Evolutionary conservation across 805 yeast species (phyloP).

Genomic region (Wickerhamiella domercqiae): DNA sequence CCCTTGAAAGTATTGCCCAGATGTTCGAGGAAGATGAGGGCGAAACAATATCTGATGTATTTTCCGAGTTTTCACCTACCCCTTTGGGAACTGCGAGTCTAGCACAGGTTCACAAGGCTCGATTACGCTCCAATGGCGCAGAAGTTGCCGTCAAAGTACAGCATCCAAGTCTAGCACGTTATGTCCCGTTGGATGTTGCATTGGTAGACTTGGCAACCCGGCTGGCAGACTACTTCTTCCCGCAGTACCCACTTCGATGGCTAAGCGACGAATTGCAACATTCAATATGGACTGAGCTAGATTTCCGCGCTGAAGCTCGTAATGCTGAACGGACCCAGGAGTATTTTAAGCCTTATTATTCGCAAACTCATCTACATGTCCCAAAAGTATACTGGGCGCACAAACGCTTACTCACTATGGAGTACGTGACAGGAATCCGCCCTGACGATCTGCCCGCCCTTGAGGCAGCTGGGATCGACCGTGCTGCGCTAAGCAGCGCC

Average conservation of each 20-base stretch:
- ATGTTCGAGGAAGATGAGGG: constrained; percentile 63
- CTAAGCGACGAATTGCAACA: constrained; percentile 81
- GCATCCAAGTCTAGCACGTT: constrained; percentile 74
- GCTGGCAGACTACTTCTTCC: constrained; percentile 63
- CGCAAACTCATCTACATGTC: constrained; percentile 59
- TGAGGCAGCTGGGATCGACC: constrained; percentile 45
- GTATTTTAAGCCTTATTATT: constrained; percentile 43
- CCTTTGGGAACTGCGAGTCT: constrained; percentile 94
- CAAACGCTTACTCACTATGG: constrained; percentile 72
- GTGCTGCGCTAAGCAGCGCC: constrained; percentile 70
- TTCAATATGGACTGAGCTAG: constrained; percentile 80
- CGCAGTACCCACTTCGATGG: constrained; percentile 90
- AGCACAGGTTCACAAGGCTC: constrained; percentile 88
- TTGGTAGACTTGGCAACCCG: constrained; percentile 64
- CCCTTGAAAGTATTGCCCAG: constrained; percentile 47
- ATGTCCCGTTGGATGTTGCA: constrained; percentile 78
- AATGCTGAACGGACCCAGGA: constrained; percentile 59
- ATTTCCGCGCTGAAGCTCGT: constrained; percentile 72
- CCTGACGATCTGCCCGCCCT: constrained; percentile 61
- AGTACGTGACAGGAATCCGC: constrained; percentile 65
- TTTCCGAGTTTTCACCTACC: constrained; percentile 44
- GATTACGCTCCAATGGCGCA: constrained; percentile 37
- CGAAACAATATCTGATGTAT: constrained; percentile 40
- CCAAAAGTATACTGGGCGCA: constrained; percentile 58
- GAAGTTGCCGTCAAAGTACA: constrained; percentile 90